phyloP scores from a whole-genome alignment of 208 protist genomes.

The Leishmania lainsoni region DNA sequence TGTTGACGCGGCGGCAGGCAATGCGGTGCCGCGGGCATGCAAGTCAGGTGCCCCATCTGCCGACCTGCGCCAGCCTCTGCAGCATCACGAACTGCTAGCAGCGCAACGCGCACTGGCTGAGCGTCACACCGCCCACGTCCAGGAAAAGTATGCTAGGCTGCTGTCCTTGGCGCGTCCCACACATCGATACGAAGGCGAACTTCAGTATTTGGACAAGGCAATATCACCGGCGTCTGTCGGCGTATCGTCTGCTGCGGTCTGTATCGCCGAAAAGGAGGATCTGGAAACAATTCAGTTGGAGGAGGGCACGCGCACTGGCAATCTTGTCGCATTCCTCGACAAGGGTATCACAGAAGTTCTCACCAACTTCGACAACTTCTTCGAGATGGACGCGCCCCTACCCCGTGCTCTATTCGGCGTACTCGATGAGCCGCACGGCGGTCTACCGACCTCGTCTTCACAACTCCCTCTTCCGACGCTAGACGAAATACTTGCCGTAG shows the following conservation, averaged over 20 bases:
- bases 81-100: not conserved
- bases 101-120: not conserved
- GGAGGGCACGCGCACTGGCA: slow-evolving; percentile 41
- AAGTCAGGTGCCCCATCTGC: not conserved
- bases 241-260: not conserved
- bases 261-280: slow-evolving; percentile 5
- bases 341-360: slow-evolving; percentile 30
- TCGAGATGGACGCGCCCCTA: slow-evolving; percentile 13
- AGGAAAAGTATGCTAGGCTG: too few relatives aligned
- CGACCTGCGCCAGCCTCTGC: slow-evolving; percentile 16
- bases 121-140: not conserved
- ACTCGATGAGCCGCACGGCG: not conserved
- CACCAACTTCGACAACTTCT: slow-evolving; percentile 60
- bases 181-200: not conserved
- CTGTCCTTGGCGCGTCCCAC: not conserved
- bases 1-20: not conserved
- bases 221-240: not conserved
- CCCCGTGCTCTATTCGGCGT: not conserved
- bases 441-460: not conserved
- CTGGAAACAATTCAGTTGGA: slow-evolving; percentile 41
- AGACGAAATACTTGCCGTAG: slow-evolving; percentile 26
- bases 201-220: too few relatives aligned
- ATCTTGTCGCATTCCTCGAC: slow-evolving; percentile 50
- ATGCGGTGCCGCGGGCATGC: not conserved
- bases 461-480: slow-evolving; percentile 3